Percentiles rank a stretch among this genome's conserved stretches.
phyloP scores from a whole-genome alignment of 2,329 filamentous ascomycete genomes.

The Cercospora citrullina region DNA sequence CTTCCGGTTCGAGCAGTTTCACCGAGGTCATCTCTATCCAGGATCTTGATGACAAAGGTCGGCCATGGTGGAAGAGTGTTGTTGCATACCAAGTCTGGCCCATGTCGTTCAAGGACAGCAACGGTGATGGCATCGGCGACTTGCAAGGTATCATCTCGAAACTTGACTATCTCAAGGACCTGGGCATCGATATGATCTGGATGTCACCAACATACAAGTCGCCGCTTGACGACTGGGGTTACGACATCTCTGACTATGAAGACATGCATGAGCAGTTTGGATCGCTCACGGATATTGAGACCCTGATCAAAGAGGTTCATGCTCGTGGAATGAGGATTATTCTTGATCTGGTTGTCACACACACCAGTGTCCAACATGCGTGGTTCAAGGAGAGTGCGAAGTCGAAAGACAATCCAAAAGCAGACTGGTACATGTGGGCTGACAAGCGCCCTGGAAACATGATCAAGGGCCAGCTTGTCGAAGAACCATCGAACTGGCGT shows the following conservation, averaged over 20 bases:
- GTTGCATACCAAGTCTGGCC: constrained; percentile 51
- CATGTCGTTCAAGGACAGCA: constrained; percentile 52
- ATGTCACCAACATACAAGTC: constrained; percentile 62
- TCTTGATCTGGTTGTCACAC: constrained; percentile 75
- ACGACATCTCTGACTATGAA: constrained; percentile 69
- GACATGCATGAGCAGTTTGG: constrained; percentile 66
- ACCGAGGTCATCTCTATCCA: neutral
- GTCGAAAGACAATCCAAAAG: constrained; percentile 52
- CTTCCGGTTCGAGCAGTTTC: neutral
- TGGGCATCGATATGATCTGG: constrained; percentile 68
- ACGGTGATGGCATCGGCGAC: constrained; percentile 61
- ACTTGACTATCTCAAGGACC: constrained; percentile 57
- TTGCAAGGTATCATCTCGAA: constrained; percentile 64
- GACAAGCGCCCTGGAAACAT: constrained; percentile 46
- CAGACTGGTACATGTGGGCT: constrained; percentile 60
- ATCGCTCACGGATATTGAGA: constrained; percentile 65
- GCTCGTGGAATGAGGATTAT: constrained; percentile 67
- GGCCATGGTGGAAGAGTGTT: constrained; percentile 50
- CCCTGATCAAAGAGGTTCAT: constrained; percentile 61
- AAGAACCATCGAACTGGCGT: constrained; percentile 76
- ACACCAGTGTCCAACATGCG: constrained; percentile 65
- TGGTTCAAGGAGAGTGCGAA: constrained; percentile 60
- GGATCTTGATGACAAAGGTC: constrained; percentile 16
- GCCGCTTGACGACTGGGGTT: constrained; percentile 67
- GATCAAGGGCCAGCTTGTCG: constrained; percentile 30